A percentile compares a stretch with the other conserved stretches of the same genome.
phyloP scores from a whole-genome alignment of 169 alveolate genomes.

The Plasmodium gallinaceum region DNA sequence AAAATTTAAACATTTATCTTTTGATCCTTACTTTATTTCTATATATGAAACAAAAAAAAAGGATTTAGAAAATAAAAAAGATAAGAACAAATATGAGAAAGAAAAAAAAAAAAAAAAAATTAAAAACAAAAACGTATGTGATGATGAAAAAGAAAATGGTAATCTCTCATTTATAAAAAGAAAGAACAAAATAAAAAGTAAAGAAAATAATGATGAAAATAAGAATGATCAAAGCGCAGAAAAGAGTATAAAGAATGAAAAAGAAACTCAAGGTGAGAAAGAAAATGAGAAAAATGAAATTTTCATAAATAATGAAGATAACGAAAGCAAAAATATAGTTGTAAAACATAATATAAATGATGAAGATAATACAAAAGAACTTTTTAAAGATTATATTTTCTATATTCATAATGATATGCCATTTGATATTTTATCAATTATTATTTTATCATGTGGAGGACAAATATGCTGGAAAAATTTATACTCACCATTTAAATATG shows the following conservation, averaged over 20 bases:
- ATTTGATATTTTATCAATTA: conserved; percentile 25
- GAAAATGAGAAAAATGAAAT: background rate
- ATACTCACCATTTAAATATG: conserved; percentile 19
- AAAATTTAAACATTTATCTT: conserved; percentile 35
- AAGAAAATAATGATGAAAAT: background rate
- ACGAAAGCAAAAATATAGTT: background rate
- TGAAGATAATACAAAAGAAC: conserved; percentile 13
- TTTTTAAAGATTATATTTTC: conserved; percentile 41
- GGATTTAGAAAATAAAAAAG: background rate
- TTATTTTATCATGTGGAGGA: conserved; percentile 63
- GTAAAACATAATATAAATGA: conserved; percentile 14
- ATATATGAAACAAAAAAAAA: background rate
- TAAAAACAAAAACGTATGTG: background rate
- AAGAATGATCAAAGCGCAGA: background rate
- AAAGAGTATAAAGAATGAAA: background rate
- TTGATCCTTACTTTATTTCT: background rate
- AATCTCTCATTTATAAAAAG: background rate
- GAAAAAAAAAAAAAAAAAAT: background rate
- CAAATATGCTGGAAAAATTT: conserved; percentile 31
- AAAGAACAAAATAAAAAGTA: background rate
- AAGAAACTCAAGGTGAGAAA: background rate
- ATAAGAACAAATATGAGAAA: background rate
- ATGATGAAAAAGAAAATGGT: background rate
- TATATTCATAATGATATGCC: conserved; percentile 71
- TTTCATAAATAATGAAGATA: background rate